Evolutionary conservation across 257 asterid genomes (phyloP).

Genomic region (Datura wrightii): DNA sequence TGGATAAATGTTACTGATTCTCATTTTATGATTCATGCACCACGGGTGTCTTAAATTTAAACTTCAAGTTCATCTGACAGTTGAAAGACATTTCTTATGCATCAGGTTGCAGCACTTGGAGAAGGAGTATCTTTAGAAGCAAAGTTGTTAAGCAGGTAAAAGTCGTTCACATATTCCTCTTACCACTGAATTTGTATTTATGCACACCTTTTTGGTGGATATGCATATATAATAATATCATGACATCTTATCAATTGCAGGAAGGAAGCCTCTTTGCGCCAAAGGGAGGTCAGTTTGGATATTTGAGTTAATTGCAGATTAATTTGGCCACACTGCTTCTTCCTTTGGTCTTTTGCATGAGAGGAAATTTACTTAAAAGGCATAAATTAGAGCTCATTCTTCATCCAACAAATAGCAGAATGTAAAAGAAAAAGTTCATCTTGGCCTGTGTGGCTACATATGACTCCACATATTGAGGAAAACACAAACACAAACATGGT

Average conservation of each 20-base stretch:
- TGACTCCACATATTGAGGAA: slow-evolving; percentile 27
- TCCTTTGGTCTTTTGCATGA: background rate
- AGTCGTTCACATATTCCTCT: slow-evolving; percentile 34
- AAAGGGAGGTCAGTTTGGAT: slow-evolving; percentile 79
- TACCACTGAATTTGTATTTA: slow-evolving; percentile 37
- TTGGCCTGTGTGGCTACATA: slow-evolving; percentile 25
- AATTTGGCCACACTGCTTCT: slow-evolving; percentile 31
- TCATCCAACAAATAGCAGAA: slow-evolving; percentile 5
- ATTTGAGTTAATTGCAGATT: slow-evolving; percentile 33
- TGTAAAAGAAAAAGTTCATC: background rate
- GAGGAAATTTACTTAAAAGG: background rate
- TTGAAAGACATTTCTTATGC: slow-evolving; percentile 36
- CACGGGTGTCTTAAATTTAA: slow-evolving; percentile 21
- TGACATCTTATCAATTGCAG: slow-evolving; percentile 50
- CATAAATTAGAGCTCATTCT: background rate
- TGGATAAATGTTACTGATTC: background rate
- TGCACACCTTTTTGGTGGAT: slow-evolving; percentile 28
- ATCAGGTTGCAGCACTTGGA: slow-evolving; percentile 93
- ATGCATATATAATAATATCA: slow-evolving; percentile 12
- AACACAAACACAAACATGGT: background rate
- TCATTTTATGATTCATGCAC: slow-evolving; percentile 17
- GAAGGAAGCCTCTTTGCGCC: slow-evolving; percentile 94
- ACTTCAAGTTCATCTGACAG: slow-evolving; percentile 29
- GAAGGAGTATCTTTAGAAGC: slow-evolving; percentile 98
- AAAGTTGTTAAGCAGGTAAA: slow-evolving; percentile 89